Base-by-base conservation (phyloP, 805 yeast genomes). In the Wilhelminamyces savonicus region DNA sequence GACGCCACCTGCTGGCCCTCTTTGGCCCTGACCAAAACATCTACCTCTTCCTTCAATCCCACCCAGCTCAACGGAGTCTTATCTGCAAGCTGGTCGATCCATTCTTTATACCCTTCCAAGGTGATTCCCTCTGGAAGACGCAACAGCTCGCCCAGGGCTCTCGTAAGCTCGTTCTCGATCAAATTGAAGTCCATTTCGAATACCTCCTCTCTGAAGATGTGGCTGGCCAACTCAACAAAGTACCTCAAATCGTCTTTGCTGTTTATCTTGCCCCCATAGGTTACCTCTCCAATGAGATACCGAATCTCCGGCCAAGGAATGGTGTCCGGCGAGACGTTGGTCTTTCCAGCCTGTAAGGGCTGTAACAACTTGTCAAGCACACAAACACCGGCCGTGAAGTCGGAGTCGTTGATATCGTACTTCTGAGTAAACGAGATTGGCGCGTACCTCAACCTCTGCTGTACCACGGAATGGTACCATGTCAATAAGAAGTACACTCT, bases 361-460 rank as follows among this genome's bases (percentile, higher is more conserved):
- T 24, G 31, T n/a, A 78, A 45, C 43, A 71, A 47, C 26, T 59
- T 54, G 23, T 61, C 61, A 28, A 78, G 50, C 13, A 76, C 58
- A 28, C 37, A 45, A 4, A 65, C 39, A 2, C 76, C 78, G 14
- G 74, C 62, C 8, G 58, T 54, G 31, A 79, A 68, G 48, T 88
- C 96, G n/a, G 77, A 54, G 33, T 82, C 84, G 46, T 73, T 82
- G 43, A 87, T 72, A 36, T 82, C 94, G 46, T 84, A 80, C 7
- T 40, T 46, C 39, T 71, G 69, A 1, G 56, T 42, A 54, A 83
- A 82, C 2, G 90, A 84, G 3, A 71, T 47, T 0, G 90, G 86
- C 1, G 64, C 66, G 39, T 67, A 79, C 27, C 81, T 60, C 28
- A 72, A 50, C 30, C 84, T 53, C 36, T 77, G 86, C 21, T 65